phyloP scores from a whole-genome alignment of 257 asterid species.

The Gentiana dahurica region DNA sequence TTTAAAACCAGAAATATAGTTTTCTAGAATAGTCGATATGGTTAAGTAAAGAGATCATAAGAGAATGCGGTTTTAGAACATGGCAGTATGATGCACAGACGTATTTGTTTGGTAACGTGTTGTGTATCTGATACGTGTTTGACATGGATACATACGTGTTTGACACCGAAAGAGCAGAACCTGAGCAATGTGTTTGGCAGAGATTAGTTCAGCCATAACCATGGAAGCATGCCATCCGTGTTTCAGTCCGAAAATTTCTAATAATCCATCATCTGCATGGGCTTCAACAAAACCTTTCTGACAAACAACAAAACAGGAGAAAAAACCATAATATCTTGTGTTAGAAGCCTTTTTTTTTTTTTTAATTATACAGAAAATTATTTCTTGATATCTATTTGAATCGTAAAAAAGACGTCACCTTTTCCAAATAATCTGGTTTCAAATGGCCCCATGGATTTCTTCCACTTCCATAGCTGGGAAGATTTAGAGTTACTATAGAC shows the following conservation, averaged over 20 bases:
- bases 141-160: no score
- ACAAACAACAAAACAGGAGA: neutral
- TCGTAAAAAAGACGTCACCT: constrained; percentile 29
- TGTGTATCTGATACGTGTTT: no score
- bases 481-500: constrained; percentile 83
- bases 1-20: no score
- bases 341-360: neutral
- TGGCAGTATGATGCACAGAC: no score
- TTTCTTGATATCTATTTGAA: neutral
- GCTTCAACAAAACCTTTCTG: constrained; percentile 86
- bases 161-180: constrained; percentile 18
- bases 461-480: constrained; percentile 96
- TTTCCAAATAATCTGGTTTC: constrained; percentile 73
- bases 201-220: constrained; percentile 82
- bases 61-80: no score
- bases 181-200: constrained; percentile 91
- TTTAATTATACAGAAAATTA: neutral
- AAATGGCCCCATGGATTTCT: constrained; percentile 91
- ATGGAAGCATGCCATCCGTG: constrained; percentile 98
- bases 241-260: constrained; percentile 74
- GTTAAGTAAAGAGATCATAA: no score
- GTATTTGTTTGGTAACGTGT: no score
- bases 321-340: neutral
- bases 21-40: no score
- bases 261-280: constrained; percentile 65